A percentile compares a stretch with the other conserved stretches of the same genome.
Conservation (phyloP, 805 yeast genomes). For the Metschnikowia shivogae region DNA sequence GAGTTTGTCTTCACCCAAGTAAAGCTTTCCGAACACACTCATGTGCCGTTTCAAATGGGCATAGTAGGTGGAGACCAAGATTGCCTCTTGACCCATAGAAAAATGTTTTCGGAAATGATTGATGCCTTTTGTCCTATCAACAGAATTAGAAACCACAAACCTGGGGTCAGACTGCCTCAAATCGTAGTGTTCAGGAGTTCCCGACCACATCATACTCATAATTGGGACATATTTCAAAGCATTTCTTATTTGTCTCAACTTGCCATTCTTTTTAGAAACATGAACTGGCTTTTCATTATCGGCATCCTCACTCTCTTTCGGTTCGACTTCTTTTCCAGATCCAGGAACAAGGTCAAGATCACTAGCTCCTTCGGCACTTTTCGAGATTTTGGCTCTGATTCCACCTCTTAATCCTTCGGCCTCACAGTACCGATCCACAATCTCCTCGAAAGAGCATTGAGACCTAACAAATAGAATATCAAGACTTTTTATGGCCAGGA, state of each 20-base stretch:
- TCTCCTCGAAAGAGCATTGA: constrained; percentile 21
- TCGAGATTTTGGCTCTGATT: neutral
- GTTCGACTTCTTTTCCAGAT: neutral
- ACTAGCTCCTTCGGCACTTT: neutral
- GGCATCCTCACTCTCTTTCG: neutral
- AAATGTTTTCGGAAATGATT: constrained; percentile 63
- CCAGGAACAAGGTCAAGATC: neutral
- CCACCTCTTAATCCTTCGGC: constrained; percentile 3
- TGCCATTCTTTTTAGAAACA: constrained; percentile 10
- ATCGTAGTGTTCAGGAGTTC: constrained; percentile 61
- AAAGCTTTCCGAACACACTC: constrained; percentile 81
- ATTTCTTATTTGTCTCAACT: constrained; percentile 9
- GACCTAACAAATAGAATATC: constrained; percentile 34
- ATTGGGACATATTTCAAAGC: constrained; percentile 30
- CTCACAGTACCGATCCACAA: constrained; percentile 24
- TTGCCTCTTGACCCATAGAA: constrained; percentile 49
- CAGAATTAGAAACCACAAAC: constrained; percentile 42
- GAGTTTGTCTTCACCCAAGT: constrained; percentile 62
- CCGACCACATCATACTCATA: constrained; percentile 46
- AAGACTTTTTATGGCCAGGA: constrained; percentile 28
- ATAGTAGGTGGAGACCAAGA: constrained; percentile 64
- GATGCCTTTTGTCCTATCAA: constrained; percentile 45
- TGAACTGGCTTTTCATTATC: constrained; percentile 6
- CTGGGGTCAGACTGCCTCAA: constrained; percentile 39
- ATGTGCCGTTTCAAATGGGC: constrained; percentile 64